Base-by-base conservation (phyloP, 2,329 filamentous ascomycete genomes). In the Torrubiella hemipterigena region DNA sequence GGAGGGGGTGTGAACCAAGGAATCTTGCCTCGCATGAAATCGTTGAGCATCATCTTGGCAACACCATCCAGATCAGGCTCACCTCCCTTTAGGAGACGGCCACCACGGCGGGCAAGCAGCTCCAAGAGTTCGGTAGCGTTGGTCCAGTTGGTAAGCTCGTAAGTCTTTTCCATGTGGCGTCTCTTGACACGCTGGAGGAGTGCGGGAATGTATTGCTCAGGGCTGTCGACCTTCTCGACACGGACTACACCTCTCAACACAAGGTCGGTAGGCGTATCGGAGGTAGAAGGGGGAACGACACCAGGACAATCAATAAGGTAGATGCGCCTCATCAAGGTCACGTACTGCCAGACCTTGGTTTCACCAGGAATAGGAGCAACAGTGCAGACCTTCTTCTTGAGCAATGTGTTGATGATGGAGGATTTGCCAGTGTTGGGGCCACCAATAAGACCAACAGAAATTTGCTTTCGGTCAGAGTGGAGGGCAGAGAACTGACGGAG, bases 301-400 rank as follows among this genome's bases (percentile, higher is more conserved):
- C 91, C 91, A 23, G 91, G 91, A 48, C 89, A 96, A 48, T 98
- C 91, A 45, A 98, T 96, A 33, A 98, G 71, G 56, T 62, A 68
- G 25, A 93, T 93, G 32, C 85, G 70, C 61, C 87, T 93, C 82
- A 93, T 94, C 37, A 96, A 59, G 3, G 86, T 94, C 43, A 95
- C 85, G 50, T 95, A 95, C 54, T 95, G 89, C 89, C 91, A 96
- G 18, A 95, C 82, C 59, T 95, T 96, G 20, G 89, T 96, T 63
- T 95, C 87, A 11, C 87, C 91, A 6, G 91, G 89, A 39, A 96
- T 94, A 6, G 89, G 91, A 6, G 91, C 91, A 4, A 93, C 85
- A 12, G 70, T 91, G 61, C 87, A 87, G 24, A 95, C 87, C 54
- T 91, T 87, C 65, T 95, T 96, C 55, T 86, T 89, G 27, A 86